Evolutionary conservation across 345 rosid species (phyloP).

Genomic region (Eucalyptus caleyi): DNA sequence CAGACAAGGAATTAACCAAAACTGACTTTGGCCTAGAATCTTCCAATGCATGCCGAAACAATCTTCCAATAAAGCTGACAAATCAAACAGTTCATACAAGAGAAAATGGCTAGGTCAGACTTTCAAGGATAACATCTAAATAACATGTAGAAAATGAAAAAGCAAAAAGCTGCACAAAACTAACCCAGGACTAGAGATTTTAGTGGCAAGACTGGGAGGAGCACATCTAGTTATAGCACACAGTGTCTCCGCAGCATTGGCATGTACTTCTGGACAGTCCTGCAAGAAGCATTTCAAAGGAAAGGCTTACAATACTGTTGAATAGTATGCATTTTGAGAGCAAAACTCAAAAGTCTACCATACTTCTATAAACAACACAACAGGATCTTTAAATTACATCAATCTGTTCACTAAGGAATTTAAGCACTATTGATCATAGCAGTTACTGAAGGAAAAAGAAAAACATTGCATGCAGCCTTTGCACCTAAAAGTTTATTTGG

Average conservation of each 20-base stretch:
- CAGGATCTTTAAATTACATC: not conserved
- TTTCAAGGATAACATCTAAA: not conserved
- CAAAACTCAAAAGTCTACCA: not conserved
- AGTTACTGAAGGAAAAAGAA: not conserved
- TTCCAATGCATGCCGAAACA: constrained; percentile 77
- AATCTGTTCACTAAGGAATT: not conserved
- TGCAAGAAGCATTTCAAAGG: constrained; percentile 5
- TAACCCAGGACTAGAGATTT: constrained; percentile 72
- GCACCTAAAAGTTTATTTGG: not conserved
- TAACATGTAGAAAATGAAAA: not conserved
- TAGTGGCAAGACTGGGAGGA: constrained; percentile 73
- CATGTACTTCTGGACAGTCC: constrained; percentile 93
- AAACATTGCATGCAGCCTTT: not conserved
- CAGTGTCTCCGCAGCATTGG: constrained; percentile 86
- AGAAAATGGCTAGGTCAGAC: not conserved
- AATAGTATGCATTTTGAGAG: not conserved
- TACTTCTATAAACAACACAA: not conserved
- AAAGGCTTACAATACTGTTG: not conserved
- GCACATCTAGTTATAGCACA: constrained; percentile 81
- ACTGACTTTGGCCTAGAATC: constrained; percentile 81
- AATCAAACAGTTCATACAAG: not conserved
- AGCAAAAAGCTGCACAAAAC: not conserved
- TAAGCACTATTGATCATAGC: not conserved
- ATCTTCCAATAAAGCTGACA: constrained; percentile 72
- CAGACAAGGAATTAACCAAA: constrained; percentile 74